Base-by-base conservation (phyloP, 2,329 filamentous ascomycete species). In the Neurospora sp. region DNA sequence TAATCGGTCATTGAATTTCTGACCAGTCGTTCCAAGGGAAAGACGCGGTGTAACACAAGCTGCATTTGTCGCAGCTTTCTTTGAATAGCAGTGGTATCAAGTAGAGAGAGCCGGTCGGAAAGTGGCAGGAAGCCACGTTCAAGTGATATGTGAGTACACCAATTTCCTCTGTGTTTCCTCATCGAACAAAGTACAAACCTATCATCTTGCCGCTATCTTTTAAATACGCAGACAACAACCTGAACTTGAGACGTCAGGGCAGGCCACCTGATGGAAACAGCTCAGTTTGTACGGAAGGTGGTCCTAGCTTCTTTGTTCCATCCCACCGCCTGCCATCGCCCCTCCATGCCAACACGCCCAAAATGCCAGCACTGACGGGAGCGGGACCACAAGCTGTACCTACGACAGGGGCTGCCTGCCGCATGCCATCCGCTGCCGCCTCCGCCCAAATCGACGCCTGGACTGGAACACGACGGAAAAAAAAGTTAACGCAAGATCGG, bases 401-500 rank as follows among this genome's bases (percentile, higher is more conserved):
- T 58, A 28, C 23, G 19, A 58, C 46, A 58, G 46, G 46, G 23
- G 23, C 46, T 58, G 46, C 46, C 46, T 58, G 46, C 46, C 46
- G 43, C 43, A 52, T 43, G 67, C 39, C 67, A 28, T 52, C 39
- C 38, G 6, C 67, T 76, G 72, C 71, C 72, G 74, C 74, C 73
- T 74, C 70, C 71, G 70, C 72, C 71, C 66, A 72, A 73, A 68
- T 68, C 68, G 67, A 66, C 71, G 67, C 66, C 68, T 72, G 72
- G 73, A 70, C 69, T 68, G 70, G 72, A 74, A 74, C 72, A 67
- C 68, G 11, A 52, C 68, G 66, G 68, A 69, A 73, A 76, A 76
- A 77, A 77, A 77, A 76, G 73, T 75, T 74, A 62, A 62, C 52
- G 15, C 70, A 43, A 68, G 73, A 70, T 69, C 70, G 68, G 68